Evolutionary conservation across 208 protist genomes (phyloP).

Genomic region (Leishmania turanica): DNA sequence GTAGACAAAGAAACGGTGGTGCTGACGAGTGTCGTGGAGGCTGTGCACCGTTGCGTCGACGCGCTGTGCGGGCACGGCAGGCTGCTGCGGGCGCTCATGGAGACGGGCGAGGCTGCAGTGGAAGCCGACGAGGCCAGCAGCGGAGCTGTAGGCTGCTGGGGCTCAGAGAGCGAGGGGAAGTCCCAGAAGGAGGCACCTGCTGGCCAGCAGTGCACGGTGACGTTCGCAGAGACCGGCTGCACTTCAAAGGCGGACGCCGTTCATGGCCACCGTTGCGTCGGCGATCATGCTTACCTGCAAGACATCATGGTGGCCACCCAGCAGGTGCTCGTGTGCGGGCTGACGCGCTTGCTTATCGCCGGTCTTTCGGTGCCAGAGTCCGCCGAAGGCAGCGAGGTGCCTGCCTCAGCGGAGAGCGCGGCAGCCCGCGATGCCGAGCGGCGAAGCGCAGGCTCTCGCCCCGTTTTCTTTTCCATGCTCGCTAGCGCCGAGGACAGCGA

Average conservation of each 20-base stretch:
- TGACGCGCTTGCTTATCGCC: not conserved
- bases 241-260: not conserved
- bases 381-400: not conserved
- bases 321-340: not conserved
- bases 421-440: not conserved
- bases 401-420: not conserved
- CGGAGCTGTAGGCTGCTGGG: not conserved
- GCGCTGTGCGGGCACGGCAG: slow-evolving; percentile 15
- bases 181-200: not conserved
- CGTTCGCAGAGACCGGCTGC: not conserved
- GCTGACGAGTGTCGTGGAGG: slow-evolving; percentile 17
- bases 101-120: not conserved
- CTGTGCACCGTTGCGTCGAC: slow-evolving; percentile 12
- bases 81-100: slow-evolving; percentile 4
- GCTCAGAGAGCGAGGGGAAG: not conserved
- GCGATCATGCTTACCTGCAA: not conserved
- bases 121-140: not conserved
- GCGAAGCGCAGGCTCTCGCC: not conserved
- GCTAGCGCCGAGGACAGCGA: not conserved
- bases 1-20: slow-evolving; percentile 12
- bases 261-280: not conserved
- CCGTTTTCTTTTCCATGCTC: not conserved
- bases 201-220: not conserved
- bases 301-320: not conserved
- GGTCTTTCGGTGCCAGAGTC: not conserved